phyloP scores from a whole-genome alignment of 768 basidiomycete genomes.

The Boletus tomentosulus region DNA sequence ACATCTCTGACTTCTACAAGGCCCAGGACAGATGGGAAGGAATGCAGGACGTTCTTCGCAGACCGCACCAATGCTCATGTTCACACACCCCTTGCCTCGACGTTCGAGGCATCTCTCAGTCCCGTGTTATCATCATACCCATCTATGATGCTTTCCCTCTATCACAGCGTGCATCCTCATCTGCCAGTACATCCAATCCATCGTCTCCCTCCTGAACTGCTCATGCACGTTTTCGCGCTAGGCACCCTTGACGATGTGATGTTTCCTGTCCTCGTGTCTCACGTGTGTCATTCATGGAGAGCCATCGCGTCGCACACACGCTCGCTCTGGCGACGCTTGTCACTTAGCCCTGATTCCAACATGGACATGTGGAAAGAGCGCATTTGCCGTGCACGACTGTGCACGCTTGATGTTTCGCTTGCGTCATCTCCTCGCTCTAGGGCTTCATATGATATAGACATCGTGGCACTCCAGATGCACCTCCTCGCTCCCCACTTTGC shows the following conservation, averaged over 20 bases:
- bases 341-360: constrained; percentile 39
- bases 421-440: constrained; percentile 32
- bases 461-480: constrained; percentile 61
- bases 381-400: constrained; percentile 55
- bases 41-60: constrained; percentile 15
- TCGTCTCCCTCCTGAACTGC: constrained; percentile 57
- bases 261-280: constrained; percentile 61
- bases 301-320: constrained; percentile 57
- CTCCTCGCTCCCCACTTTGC: constrained; percentile 44
- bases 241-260: constrained; percentile 53
- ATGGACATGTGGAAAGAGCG: constrained; percentile 60
- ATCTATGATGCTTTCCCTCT: constrained; percentile 26
- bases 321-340: constrained; percentile 60
- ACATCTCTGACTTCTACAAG: constrained; percentile 11
- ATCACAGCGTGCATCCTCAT: constrained; percentile 18
- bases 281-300: constrained; percentile 66
- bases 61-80: constrained; percentile 19
- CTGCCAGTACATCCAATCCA: constrained; percentile 48
- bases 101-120: constrained; percentile 12
- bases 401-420: constrained; percentile 58
- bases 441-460: constrained; percentile 30
- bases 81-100: constrained; percentile 15
- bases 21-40: constrained; percentile 17
- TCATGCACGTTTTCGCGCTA: constrained; percentile 59
- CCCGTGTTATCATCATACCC: constrained; percentile 21